phyloP scores from a whole-genome alignment of 441 rosid genomes.

The Manihot esculenta region DNA sequence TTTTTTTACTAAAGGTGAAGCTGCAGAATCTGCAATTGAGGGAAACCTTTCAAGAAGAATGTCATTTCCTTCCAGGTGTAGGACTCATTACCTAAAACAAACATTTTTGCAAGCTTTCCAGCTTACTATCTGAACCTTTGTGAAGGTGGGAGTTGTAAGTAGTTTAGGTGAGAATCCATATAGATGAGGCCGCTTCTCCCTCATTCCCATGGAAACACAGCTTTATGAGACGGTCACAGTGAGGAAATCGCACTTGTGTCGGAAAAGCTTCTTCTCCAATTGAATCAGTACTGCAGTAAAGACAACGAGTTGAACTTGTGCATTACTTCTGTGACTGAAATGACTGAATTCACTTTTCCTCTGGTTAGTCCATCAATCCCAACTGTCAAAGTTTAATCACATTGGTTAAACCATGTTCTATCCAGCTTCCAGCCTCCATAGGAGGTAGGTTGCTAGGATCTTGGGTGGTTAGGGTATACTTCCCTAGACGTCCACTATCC shows the following conservation, averaged over 20 bases:
- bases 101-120: constrained; percentile 1
- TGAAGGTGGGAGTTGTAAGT: background rate
- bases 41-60: background rate
- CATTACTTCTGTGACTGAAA: background rate
- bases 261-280: background rate
- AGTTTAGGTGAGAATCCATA: constrained; percentile 1
- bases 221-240: background rate
- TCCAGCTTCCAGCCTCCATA: constrained; percentile 10
- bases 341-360: background rate
- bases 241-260: background rate
- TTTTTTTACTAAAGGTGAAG: background rate
- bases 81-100: background rate
- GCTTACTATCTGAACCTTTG: constrained; percentile 1
- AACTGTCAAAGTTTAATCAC: constrained; percentile 1
- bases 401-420: background rate
- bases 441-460: too few species aligned
- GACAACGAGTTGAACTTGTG: background rate
- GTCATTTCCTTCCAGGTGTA: background rate
- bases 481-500: background rate
- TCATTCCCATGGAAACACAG: background rate
- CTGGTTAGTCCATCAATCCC: background rate
- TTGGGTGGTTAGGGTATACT: background rate
- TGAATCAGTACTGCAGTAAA: background rate
- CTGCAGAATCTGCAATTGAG: background rate
- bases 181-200: background rate